Evolutionary conservation across 768 basidiomycete species (phyloP), one percentile per base, ranked within the genome.

Genomic region (Hericium coralloides): DNA sequence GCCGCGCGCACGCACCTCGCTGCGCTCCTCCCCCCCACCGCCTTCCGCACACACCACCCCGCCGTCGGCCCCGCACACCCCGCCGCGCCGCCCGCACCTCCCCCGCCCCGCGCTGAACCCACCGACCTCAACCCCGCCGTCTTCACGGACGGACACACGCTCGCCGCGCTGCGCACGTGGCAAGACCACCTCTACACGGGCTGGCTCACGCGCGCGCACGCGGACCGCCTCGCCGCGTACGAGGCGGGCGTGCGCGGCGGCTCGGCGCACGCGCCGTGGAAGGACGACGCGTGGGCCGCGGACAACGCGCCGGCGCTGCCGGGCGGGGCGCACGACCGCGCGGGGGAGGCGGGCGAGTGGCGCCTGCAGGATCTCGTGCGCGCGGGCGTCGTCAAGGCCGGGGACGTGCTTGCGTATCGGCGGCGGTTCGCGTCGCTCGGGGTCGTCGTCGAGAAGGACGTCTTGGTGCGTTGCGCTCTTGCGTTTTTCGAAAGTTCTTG

Each of bases 221-320:
- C 55, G 12, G 72, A 70, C 37, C 74, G 75, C 55, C 71, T 82
- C 10, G 59, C 64, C n/a, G 67, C 72, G 58, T 83, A 76, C 64
- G 58, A 73, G 47, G 67, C 70, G 15, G 80, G 77, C 17, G 70
- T 82, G 20, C 59, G 60, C 2, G 64, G 71, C 14, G 82, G 82
- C 1, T 74, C 69, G 8, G 55, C 81, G 37, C 75, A 80, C 31
- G 82, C 77, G 12, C 74, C 79, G 39, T 84, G 82, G 81, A 85
- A 85, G 63, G 83, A 85, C 62, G 79, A 84, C 37, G 74, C 72
- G 37, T 85, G 83, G 83, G 75, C 75, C 50, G 67, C 55, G 39
- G 22, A 59, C 39, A 47, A 41, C 22, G 56, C 49, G 25, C 49
- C 23, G n/a, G 18, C 23, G 25, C 37, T 18, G 17, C 36, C 9